These are phyloP conservation scores for Zygnema circumcarinatum DNA, from an alignment of 139 green algal genomes.

Conservation along the genomic window DNA sequence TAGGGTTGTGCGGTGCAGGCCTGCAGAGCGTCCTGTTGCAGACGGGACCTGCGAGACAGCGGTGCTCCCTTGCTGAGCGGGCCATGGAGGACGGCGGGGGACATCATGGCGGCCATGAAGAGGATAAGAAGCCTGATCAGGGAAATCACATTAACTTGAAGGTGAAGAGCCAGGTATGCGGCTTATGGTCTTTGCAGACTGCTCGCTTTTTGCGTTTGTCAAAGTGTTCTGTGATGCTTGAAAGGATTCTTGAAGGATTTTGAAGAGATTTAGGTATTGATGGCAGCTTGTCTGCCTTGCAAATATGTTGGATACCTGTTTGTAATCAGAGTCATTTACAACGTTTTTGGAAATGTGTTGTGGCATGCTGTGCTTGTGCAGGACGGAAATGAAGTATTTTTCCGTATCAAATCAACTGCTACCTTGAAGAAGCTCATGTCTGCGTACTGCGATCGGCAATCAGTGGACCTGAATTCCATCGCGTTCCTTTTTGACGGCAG, in stretches of 20 bases:
- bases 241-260: no score
- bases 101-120: neutral
- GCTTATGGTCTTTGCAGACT: neutral
- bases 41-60: no score
- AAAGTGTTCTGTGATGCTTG: neutral
- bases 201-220: neutral
- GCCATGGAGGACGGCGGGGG: neutral
- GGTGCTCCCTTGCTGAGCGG: no score
- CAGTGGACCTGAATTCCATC: slow-evolving; percentile 56
- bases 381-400: slow-evolving; percentile 67
- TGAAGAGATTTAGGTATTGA: no score
- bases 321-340: no score
- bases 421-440: slow-evolving; percentile 69
- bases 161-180: slow-evolving; percentile 57
- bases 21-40: no score
- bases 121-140: slow-evolving; percentile 49
- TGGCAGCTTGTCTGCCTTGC: no score
- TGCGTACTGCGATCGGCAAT: slow-evolving; percentile 66
- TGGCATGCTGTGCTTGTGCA: slow-evolving; percentile 42
- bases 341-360: no score
- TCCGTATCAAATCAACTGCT: slow-evolving; percentile 68
- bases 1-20: no score
- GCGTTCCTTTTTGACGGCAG: slow-evolving; percentile 68
- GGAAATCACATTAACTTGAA: slow-evolving; percentile 63
- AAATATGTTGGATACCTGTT: no score